Conservation (phyloP, 306 rosid genomes). For the Fagus sylvatica region DNA sequence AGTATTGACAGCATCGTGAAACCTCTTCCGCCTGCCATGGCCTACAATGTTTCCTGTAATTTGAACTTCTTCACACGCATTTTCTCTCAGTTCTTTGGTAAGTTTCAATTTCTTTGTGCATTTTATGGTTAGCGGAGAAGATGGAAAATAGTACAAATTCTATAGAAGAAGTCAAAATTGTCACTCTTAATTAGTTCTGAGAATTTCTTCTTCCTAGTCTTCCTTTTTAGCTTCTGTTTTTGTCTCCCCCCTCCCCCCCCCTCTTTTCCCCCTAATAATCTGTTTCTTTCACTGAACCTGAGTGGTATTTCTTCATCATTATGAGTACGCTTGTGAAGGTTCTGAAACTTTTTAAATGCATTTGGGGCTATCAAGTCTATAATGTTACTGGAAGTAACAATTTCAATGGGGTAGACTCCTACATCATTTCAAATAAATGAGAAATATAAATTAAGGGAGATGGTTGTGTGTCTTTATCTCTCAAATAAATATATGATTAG, state of each 20-base stretch:
- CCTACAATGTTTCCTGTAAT: constrained; percentile 82
- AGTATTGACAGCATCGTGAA: constrained; percentile 87
- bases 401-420: neutral
- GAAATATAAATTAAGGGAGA: neutral
- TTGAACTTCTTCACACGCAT: constrained; percentile 92
- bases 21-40: constrained; percentile 85
- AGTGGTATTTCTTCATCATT: neutral
- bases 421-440: neutral
- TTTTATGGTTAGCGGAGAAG: constrained; percentile 8
- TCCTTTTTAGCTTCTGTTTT: too few species aligned
- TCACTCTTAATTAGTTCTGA: neutral
- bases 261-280: too few species aligned
- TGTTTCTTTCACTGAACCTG: neutral
- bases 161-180: neutral
- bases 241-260: too few species aligned
- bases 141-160: neutral
- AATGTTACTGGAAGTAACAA: neutral
- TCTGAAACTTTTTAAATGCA: neutral
- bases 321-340: neutral
- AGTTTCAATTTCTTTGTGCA: constrained; percentile 27
- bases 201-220: neutral
- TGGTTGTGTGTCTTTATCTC: neutral
- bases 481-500: neutral
- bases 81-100: constrained; percentile 94
- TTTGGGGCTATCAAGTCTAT: neutral